phyloP scores from a whole-genome alignment of 352 stramenopile genomes.

The Phytophthora nicotianae region DNA sequence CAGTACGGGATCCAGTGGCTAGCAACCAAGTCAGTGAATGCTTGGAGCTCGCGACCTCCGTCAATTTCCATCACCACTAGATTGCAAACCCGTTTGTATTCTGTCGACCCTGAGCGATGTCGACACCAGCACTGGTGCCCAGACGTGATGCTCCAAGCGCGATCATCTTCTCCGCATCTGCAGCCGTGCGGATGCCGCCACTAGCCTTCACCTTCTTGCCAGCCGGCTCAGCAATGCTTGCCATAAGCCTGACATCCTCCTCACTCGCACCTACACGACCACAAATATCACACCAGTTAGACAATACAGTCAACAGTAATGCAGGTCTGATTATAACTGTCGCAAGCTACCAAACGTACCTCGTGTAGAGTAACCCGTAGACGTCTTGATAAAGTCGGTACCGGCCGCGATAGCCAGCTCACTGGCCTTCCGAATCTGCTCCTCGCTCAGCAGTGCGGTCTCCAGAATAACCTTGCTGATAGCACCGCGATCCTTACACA shows the following conservation, averaged over 20 bases:
- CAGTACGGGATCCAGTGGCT: conserved; percentile 92
- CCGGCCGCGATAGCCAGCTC: conserved; percentile 69
- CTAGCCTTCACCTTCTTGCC: conserved; percentile 85
- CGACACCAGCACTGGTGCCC: conserved; percentile 69
- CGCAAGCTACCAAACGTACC: conserved; percentile 27
- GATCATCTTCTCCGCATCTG: conserved; percentile 78
- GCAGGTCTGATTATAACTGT: background rate
- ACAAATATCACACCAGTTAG: background rate
- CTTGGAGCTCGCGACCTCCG: conserved; percentile 96
- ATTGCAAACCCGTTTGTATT: conserved; percentile 16
- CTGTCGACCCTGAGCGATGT: conserved; percentile 58
- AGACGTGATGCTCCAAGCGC: conserved; percentile 70
- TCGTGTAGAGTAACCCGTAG: conserved; percentile 85
- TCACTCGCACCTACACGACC: conserved; percentile 39
- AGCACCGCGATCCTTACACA: conserved; percentile 65
- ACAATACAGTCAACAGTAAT: background rate
- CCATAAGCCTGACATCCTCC: conserved; percentile 81
- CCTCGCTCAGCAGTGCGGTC: conserved; percentile 71
- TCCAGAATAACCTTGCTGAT: conserved; percentile 88
- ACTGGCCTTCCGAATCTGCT: conserved; percentile 74
- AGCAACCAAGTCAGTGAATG: no score
- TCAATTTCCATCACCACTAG: conserved; percentile 93
- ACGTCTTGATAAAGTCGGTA: conserved; percentile 90
- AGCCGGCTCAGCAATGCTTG: conserved; percentile 55
- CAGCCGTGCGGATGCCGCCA: conserved; percentile 72